Percentiles rank a stretch among this genome's conserved stretches.
phyloP scores from a whole-genome alignment of 176 grass and related monocot species.

The Rhynchospora tenuis region DNA sequence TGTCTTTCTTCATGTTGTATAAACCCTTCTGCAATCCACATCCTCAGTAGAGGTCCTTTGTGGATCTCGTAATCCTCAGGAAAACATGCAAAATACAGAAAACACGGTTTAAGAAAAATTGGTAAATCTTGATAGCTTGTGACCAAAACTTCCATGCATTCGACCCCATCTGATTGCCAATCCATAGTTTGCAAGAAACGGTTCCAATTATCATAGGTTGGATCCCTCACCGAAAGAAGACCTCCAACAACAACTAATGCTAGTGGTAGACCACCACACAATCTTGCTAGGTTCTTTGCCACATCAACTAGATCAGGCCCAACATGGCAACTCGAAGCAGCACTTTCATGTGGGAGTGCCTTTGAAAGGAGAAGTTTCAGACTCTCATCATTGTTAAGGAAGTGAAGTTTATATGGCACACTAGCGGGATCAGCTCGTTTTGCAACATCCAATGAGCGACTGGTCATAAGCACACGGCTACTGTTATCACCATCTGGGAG shows the following conservation, averaged over 20 bases:
- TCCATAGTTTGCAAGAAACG: not conserved
- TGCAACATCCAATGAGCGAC: not conserved
- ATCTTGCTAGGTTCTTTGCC: not conserved
- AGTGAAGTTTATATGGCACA: not conserved
- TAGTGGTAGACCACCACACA: not conserved
- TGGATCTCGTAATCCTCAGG: constrained; percentile 2
- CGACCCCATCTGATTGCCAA: not conserved
- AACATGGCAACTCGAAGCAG: not conserved
- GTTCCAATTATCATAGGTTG: not conserved
- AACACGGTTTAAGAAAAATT: not conserved
- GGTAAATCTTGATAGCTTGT: constrained; percentile 11
- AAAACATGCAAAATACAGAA: constrained; percentile 16
- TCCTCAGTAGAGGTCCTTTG: not conserved
- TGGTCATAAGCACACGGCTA: not conserved
- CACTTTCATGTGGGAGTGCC: not conserved
- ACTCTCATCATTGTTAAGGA: not conserved
- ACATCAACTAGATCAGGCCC: not conserved
- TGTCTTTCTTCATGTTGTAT: not conserved
- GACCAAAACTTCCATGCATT: not conserved
- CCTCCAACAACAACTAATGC: constrained; percentile 1
- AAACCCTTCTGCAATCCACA: constrained; percentile 19
- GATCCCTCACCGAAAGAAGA: not conserved
- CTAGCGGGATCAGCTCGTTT: not conserved
- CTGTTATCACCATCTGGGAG: not conserved
- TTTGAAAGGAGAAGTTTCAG: not conserved